Conservation (phyloP, 73 alveolate species). For the Paramecium sexaurelia region DNA sequence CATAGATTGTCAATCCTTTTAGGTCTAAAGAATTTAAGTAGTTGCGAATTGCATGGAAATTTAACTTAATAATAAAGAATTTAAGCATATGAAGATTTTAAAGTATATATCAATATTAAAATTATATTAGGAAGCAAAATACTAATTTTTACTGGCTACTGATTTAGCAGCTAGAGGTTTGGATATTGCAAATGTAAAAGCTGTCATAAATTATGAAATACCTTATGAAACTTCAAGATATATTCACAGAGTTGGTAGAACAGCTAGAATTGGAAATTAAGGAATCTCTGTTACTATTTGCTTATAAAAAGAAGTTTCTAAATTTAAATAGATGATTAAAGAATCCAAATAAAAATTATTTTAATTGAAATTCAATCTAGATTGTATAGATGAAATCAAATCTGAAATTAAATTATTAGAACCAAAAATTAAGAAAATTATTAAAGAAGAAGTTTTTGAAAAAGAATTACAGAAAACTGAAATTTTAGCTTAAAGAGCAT, state of each 20-base stretch:
- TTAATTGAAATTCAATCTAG: conserved; percentile 28
- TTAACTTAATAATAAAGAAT: conserved; percentile 86
- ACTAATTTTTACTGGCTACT: conserved; percentile 94
- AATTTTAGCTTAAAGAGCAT: conserved; percentile 84
- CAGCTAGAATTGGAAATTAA: conserved; percentile 98
- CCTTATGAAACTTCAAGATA: conserved; percentile 96
- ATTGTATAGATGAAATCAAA: background rate
- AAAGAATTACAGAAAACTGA: conserved; percentile 85
- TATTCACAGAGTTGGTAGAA: conserved; percentile 99
- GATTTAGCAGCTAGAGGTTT: conserved; percentile 99
- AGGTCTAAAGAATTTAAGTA: conserved; percentile 79
- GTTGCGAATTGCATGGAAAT: conserved; percentile 92
- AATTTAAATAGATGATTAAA: conserved; percentile 74
- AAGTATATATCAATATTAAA: conserved; percentile 39
- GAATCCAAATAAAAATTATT: conserved; percentile 3
- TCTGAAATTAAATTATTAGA: conserved; percentile 67
- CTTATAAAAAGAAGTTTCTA: conserved; percentile 89
- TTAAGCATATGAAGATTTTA: conserved; percentile 85
- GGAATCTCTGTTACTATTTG: conserved; percentile 95
- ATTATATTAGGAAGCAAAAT: conserved; percentile 74
- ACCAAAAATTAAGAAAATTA: conserved; percentile 75
- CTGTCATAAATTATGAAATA: conserved; percentile 95
- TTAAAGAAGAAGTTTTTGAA: conserved; percentile 85
- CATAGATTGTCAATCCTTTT: conserved; percentile 83
- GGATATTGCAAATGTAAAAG: conserved; percentile 92